Conservation (phyloP, 2,329 filamentous ascomycete genomes). For the Colletotrichum sp. region DNA sequence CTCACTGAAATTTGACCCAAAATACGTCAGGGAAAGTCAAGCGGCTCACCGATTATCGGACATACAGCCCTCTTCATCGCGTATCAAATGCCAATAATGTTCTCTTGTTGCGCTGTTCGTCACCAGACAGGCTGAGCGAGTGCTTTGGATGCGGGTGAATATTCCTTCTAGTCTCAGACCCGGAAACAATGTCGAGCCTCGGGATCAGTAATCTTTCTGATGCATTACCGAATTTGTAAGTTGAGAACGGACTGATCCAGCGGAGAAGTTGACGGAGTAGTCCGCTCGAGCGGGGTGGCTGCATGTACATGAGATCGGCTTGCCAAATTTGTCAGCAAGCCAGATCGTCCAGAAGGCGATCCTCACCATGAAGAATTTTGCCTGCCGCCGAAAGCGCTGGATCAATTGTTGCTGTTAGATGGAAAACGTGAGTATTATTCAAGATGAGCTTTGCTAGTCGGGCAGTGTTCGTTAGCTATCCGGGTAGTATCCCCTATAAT, state of each 20-base stretch:
- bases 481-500: no score
- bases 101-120: not conserved
- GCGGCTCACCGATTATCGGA: not conserved
- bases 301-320: not conserved
- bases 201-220: not conserved
- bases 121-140: not conserved
- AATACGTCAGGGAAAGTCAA: not conserved
- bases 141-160: not conserved
- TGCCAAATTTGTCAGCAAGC: not conserved
- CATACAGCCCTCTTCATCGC: not conserved
- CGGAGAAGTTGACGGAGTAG: not conserved
- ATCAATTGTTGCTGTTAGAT: not conserved
- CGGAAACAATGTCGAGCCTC: not conserved
- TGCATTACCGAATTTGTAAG: not conserved
- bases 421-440: not conserved
- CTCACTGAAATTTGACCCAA: not conserved
- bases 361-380: not conserved
- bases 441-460: not conserved
- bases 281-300: not conserved
- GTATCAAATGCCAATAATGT: not conserved
- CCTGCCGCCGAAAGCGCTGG: not conserved
- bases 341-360: not conserved
- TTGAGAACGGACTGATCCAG: not conserved
- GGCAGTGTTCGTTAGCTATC: no score
- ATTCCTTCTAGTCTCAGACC: not conserved